Evolutionary conservation across 2,329 filamentous ascomycete species (phyloP), one percentile per base, ranked within the genome.

Genomic region (Ophiostoma pallidulum): DNA sequence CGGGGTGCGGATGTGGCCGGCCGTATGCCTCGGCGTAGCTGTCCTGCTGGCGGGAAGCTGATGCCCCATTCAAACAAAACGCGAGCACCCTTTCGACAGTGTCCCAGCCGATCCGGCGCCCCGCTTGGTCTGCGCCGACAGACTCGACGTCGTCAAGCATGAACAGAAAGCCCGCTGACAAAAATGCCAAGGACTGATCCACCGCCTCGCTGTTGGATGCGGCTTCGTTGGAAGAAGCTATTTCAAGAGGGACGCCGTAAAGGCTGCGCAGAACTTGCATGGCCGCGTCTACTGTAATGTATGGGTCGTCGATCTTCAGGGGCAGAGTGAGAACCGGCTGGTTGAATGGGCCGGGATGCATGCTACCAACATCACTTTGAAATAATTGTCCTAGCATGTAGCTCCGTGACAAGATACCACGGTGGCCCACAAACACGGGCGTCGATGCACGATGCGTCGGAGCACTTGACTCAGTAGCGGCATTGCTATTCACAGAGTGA

Each of bases 11-110:
- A 24, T 50, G 50, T 2, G 49, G 47, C 19, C 46, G 24, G 38
- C 48, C 47, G 13, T 37, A 36, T 1, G 62, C 38, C 58, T 49
- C 43, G 2, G 41, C 32, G 18, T 42, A 20, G 10, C 26, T 57
- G 42, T 69, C 65, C 13, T 55, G 48, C 2, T 49, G 43, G 18
- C 56, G 52, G 20, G 53, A 49, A 6, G 53, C 47, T 19, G 61
- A 55, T 2, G 58, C 62, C 10, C 66, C 64, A 16, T 51, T 51
- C 10, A 58, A 41, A 28, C 51, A 53, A 18, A 48, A 54, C 0
- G 50, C 50, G 6, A 57, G 41, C 13, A 52, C 48, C 20, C 45
- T 50, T 39, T 58, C 56, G 4, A 56, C 35, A 4, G 47, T 51
- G 12, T 46, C 48, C 56, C 56, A 58, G 36, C 38, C 41, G 7